A percentile compares a stretch with the other conserved stretches of the same genome.
Evolutionary conservation across 176 grass and related monocot species (phyloP).

Genomic region (Pontederia paniculata): DNA sequence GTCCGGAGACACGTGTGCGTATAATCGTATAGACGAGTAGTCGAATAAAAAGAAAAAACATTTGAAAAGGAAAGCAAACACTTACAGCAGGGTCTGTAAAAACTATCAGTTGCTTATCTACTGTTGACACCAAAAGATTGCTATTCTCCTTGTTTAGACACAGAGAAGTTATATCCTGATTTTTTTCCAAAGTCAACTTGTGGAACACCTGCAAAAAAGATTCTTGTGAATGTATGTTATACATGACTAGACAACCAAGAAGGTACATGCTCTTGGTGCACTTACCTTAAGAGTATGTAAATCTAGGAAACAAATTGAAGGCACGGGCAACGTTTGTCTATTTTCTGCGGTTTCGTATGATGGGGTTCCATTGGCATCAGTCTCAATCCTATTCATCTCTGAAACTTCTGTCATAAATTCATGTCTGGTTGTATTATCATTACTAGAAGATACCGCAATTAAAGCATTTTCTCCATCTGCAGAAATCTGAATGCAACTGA

Average conservation of each 20-base stretch:
- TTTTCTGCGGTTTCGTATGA: slow-evolving; percentile 17
- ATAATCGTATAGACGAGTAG: neutral
- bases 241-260: slow-evolving; percentile 5
- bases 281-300: slow-evolving; percentile 88
- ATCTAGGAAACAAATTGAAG: slow-evolving; percentile 89
- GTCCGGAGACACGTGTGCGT: no score
- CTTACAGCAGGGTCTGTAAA: slow-evolving; percentile 94
- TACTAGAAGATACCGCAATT: slow-evolving; percentile 40
- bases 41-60: slow-evolving; percentile 4
- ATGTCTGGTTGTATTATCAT: slow-evolving; percentile 34
- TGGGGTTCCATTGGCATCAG: neutral
- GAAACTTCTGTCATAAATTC: slow-evolving; percentile 23
- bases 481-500: slow-evolving; percentile 91
- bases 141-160: slow-evolving; percentile 90
- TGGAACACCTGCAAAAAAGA: slow-evolving; percentile 46
- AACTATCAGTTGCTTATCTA: slow-evolving; percentile 71
- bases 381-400: slow-evolving; percentile 11
- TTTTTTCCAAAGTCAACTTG: slow-evolving; percentile 45
- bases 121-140: slow-evolving; percentile 88
- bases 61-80: slow-evolving; percentile 11
- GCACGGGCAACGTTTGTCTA: slow-evolving; percentile 45
- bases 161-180: slow-evolving; percentile 66
- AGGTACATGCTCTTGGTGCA: slow-evolving; percentile 7
- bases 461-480: slow-evolving; percentile 76
- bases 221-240: neutral